A percentile compares a stretch with the other conserved stretches of the same genome.
These are phyloP conservation scores for Eucalyptus polyanthemos DNA, from an alignment of 345 rosid species.

Conservation along the genomic window DNA sequence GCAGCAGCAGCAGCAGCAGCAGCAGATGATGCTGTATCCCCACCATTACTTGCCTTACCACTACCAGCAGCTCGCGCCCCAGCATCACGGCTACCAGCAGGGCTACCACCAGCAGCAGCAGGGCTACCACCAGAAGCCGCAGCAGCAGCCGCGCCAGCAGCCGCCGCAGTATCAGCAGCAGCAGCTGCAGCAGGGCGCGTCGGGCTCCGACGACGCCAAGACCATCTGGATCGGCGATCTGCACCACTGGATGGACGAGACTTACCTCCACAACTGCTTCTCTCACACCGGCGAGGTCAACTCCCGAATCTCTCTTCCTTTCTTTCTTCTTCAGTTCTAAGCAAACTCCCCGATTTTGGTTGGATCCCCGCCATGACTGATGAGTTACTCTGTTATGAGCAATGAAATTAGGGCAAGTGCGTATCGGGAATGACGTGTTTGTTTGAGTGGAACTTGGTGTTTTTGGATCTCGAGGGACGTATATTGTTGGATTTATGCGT, in stretches of 20 bases:
- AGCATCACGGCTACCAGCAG: slow-evolving; percentile 18
- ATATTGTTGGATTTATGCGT: not conserved
- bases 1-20: slow-evolving; percentile 92
- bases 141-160: not conserved
- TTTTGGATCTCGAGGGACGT: not conserved
- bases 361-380: not conserved
- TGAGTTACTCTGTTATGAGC: not conserved
- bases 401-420: not conserved
- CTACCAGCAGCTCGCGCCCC: slow-evolving; percentile 6
- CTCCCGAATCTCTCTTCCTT: not conserved
- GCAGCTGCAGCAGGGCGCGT: slow-evolving; percentile 22
- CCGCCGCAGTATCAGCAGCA: slow-evolving; percentile 7
- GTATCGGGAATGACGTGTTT: not conserved
- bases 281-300: slow-evolving; percentile 67
- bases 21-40: slow-evolving; percentile 93
- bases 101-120: not conserved
- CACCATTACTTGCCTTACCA: slow-evolving; percentile 50
- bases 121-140: slow-evolving; percentile 1
- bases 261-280: slow-evolving; percentile 65
- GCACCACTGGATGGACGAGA: slow-evolving; percentile 80
- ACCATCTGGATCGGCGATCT: slow-evolving; percentile 78
- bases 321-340: not conserved
- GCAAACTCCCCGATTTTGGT: not conserved
- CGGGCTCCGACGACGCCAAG: slow-evolving; percentile 44
- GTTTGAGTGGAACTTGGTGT: not conserved